A percentile compares a stretch with the other conserved stretches of the same genome.
Evolutionary conservation across 2,329 filamentous ascomycete species (phyloP).

Genomic region (Aspergillus cejpii): DNA sequence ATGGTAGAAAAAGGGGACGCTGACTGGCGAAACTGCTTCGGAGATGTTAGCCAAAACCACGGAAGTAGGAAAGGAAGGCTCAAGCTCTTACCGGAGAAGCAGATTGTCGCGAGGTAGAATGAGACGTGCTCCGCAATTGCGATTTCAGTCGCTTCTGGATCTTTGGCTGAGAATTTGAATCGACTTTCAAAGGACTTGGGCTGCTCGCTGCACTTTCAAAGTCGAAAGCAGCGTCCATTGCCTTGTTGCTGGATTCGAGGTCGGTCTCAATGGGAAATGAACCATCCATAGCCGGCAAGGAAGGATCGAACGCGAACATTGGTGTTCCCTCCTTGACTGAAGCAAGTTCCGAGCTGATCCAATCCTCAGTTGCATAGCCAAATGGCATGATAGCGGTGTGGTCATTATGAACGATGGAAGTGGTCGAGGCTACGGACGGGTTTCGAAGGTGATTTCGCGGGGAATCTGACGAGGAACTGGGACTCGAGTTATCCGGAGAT

Average conservation of each 20-base stretch:
- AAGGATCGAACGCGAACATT: constrained; percentile 36
- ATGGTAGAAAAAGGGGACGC: constrained; percentile 35
- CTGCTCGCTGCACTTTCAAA: constrained; percentile 46
- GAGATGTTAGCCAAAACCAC: constrained; percentile 8
- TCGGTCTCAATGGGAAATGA: constrained; percentile 32
- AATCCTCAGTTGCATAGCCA: constrained; percentile 33
- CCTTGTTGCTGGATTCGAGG: constrained; percentile 42
- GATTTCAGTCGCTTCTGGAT: constrained; percentile 21
- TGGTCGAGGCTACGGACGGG: constrained; percentile 36
- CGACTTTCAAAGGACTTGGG: constrained; percentile 37
- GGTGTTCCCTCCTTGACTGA: constrained; percentile 34
- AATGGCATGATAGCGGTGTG: constrained; percentile 27
- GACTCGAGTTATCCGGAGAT: constrained; percentile 40
- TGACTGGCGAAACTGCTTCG: constrained; percentile 19
- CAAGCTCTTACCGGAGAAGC: constrained; percentile 27
- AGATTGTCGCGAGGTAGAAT: constrained; percentile 17
- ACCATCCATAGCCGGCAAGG: constrained; percentile 30
- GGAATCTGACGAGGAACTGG: constrained; percentile 40
- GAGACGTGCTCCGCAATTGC: constrained; percentile 25
- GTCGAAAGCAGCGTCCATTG: constrained; percentile 45
- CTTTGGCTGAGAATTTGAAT: constrained; percentile 21
- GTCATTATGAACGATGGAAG: constrained; percentile 37
- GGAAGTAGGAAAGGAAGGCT: neutral
- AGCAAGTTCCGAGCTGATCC: constrained; percentile 33
- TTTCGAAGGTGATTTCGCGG: constrained; percentile 38